phyloP scores from a whole-genome alignment of 164 flowering plant genomes.

The Chloranthus sessilifolius region DNA sequence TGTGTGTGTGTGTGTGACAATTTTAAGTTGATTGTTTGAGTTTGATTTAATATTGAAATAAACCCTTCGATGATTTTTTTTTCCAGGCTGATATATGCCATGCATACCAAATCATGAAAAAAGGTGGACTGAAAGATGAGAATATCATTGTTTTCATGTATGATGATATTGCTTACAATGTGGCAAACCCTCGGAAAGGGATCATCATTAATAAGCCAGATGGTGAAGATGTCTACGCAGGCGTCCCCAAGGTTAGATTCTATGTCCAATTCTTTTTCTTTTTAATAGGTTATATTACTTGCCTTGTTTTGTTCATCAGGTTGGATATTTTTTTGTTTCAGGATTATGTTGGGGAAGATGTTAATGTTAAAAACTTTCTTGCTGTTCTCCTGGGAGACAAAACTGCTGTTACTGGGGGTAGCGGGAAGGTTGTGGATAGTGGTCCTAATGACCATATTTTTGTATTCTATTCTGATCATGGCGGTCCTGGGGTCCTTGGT shows the following conservation, averaged over 20 bases:
- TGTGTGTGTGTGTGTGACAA: neutral
- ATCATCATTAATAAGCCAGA: constrained; percentile 71
- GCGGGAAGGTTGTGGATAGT: constrained; percentile 81
- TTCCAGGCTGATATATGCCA: constrained; percentile 83
- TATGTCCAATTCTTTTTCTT: neutral
- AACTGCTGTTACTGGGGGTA: constrained; percentile 74
- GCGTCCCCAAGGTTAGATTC: constrained; percentile 75
- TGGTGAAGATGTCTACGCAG: constrained; percentile 70
- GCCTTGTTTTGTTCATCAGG: neutral
- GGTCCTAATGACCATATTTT: constrained; percentile 80
- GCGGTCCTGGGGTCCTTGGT: constrained; percentile 94
- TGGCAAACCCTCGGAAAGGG: constrained; percentile 78
- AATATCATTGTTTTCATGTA: constrained; percentile 87
- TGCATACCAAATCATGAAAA: constrained; percentile 81
- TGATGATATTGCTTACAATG: constrained; percentile 75
- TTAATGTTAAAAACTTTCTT: constrained; percentile 63
- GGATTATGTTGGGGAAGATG: constrained; percentile 81
- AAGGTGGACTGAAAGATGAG: constrained; percentile 85
- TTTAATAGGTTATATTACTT: neutral
- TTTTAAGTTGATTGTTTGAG: neutral
- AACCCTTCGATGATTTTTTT: neutral
- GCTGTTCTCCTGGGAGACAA: constrained; percentile 80
- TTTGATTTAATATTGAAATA: neutral
- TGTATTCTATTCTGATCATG: constrained; percentile 79
- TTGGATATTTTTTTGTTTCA: constrained; percentile 24